phyloP scores from a whole-genome alignment of 768 basidiomycete species.

The Agrocybe praecox region DNA sequence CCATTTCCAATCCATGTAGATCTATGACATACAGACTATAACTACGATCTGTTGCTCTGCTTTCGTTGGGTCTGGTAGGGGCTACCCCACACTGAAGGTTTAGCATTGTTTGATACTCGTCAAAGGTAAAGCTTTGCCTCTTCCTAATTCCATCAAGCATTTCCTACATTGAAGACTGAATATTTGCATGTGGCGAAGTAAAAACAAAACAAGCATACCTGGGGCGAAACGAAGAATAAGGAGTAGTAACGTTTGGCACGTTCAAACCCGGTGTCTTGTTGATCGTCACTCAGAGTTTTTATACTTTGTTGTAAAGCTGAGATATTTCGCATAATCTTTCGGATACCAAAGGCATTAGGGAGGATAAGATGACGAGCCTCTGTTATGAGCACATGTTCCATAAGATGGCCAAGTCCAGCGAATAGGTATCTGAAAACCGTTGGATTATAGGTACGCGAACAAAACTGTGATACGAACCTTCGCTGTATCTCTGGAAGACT shows the following conservation, averaged over 20 bases:
- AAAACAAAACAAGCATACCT: conserved; percentile 50
- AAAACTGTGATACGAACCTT: conserved; percentile 66
- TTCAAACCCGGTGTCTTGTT: conserved; percentile 68
- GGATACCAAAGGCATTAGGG: conserved; percentile 76
- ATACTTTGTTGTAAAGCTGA: conserved; percentile 91
- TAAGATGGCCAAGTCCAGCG: conserved; percentile 79
- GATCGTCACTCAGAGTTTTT: conserved; percentile 69
- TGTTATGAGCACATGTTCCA: conserved; percentile 81
- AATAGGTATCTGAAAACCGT: conserved; percentile 72
- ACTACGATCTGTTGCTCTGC: conserved; percentile 64
- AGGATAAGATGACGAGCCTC: conserved; percentile 70
- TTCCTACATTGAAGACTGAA: conserved; percentile 43
- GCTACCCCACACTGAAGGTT: conserved; percentile 88
- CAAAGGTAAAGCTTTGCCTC: conserved; percentile 75
- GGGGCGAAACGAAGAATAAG: conserved; percentile 73
- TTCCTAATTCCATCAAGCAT: conserved; percentile 74
- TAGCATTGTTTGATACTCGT: conserved; percentile 92
- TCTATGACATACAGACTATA: conserved; percentile 92
- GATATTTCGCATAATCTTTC: conserved; percentile 88
- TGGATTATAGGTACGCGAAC: conserved; percentile 7
- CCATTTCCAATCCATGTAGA: conserved; percentile 78
- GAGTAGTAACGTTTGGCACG: conserved; percentile 81
- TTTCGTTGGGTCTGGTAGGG: conserved; percentile 49
- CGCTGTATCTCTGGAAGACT: conserved; percentile 67
- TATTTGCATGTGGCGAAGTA: neutral